Evolutionary conservation across 2,329 filamentous ascomycete genomes (phyloP).

Genomic region (Verticillium dahliae): DNA sequence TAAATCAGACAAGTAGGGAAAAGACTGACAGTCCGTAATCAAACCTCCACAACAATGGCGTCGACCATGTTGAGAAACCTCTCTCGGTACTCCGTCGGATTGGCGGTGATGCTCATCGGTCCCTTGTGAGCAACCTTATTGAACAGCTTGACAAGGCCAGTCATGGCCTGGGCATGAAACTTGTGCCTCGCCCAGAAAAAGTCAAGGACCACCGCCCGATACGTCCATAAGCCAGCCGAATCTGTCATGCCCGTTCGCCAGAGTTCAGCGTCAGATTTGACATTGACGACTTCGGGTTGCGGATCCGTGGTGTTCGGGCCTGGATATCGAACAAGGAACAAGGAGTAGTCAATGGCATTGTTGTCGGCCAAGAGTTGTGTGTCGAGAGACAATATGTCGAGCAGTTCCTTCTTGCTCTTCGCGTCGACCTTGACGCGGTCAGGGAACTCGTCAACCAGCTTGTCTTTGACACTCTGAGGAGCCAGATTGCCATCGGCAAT

Average conservation of each 20-base stretch:
- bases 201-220: constrained; percentile 62
- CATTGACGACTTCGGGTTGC: constrained; percentile 29
- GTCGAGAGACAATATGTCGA: constrained; percentile 50
- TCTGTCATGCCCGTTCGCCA: constrained; percentile 60
- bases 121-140: constrained; percentile 58
- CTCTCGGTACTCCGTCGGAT: constrained; percentile 58
- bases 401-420: constrained; percentile 49
- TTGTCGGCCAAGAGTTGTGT: constrained; percentile 54
- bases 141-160: constrained; percentile 55
- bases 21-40: background rate
- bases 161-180: constrained; percentile 58
- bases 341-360: constrained; percentile 69
- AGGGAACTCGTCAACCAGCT: constrained; percentile 60
- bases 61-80: constrained; percentile 43
- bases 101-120: constrained; percentile 70
- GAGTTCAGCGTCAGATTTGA: constrained; percentile 15
- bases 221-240: constrained; percentile 58
- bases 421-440: constrained; percentile 55
- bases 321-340: constrained; percentile 57
- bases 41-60: constrained; percentile 30
- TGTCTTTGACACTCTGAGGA: constrained; percentile 57
- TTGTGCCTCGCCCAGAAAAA: constrained; percentile 78
- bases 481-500: constrained; percentile 57
- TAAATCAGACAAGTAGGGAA: background rate
- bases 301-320: constrained; percentile 7